Base-by-base conservation (phyloP, 306 rosid genomes). In the Herpetospermum pedunculosum region DNA sequence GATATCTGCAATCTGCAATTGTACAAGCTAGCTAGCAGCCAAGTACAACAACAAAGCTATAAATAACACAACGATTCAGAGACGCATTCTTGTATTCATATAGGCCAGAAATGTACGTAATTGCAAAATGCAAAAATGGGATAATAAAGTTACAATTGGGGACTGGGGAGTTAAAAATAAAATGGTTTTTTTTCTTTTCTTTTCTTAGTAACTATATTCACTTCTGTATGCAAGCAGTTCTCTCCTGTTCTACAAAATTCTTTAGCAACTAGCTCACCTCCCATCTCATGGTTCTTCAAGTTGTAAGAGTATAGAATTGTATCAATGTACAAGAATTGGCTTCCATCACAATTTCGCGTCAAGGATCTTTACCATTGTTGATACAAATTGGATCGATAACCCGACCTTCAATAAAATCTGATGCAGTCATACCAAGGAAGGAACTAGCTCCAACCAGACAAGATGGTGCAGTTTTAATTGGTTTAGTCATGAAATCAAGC, bases 401-500 rank as follows among this genome's bases (percentile, higher is more conserved):
- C 28, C 4, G 15, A 43, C 44, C 55, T 26, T 69, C 25, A 2
- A 28, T 26, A 15, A 25, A 15, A 28, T 28, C 58, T 18, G 40
- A 77, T 28, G 69, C 60, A 44, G 58, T 77, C 68, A 28, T 73
- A 53, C 19, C 40, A 38, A 76, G 70, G 48, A 43, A 55, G 80
- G 63, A 74, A 46, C 73, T 64, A 13, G 23, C 23, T 49, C 68
- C 75, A 15, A 69, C 67, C 49, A 48, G 55, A 52, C 49, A 70
- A 75, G 21, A 49, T 65, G 67, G 58, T 55, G 13, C 58, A 77
- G 80, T 5, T 46, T 73, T 62, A 70, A 46, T 34, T 43, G 44
- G 44, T 76, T 38, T 41, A 43, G 53, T 86, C 85, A 85, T 18
- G 92, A 78, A 69, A 94, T 90, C 86, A 94, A 85, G 75, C 83